phyloP scores from a whole-genome alignment of 805 yeast species.

The Ogataea henricii region DNA sequence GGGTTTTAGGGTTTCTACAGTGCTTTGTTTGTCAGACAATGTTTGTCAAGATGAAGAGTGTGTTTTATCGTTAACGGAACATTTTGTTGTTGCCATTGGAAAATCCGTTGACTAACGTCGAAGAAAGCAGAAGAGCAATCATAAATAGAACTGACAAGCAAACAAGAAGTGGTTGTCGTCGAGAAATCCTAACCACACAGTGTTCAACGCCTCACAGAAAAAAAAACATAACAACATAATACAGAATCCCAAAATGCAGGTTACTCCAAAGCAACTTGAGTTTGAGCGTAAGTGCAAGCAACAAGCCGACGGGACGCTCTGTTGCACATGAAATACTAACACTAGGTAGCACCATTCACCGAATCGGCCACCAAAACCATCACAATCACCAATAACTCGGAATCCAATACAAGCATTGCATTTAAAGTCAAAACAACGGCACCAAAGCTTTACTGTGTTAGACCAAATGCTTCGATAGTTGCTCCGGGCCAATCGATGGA shows the following conservation, averaged over 20 bases:
- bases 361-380: conserved; percentile 67
- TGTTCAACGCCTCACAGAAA: not conserved
- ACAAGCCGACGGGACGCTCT: not conserved
- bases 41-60: not conserved
- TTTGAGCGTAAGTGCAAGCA: conserved; percentile 65
- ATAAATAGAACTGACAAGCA: not conserved
- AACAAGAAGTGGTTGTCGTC: not conserved
- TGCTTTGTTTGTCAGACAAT: conserved; percentile 7
- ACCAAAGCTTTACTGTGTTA: conserved; percentile 90
- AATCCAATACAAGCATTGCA: conserved; percentile 54
- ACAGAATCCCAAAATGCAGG: conserved; percentile 50
- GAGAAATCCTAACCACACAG: not conserved
- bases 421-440: conserved; percentile 98
- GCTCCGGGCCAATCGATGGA: conserved; percentile 72
- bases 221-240: not conserved
- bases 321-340: not conserved
- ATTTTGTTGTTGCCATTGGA: not conserved
- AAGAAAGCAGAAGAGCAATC: not conserved
- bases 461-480: conserved; percentile 88
- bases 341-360: conserved; percentile 67
- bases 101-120: not conserved
- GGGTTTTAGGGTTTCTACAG: conserved; percentile 2
- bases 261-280: conserved; percentile 71
- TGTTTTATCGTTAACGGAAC: not conserved
- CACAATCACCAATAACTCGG: conserved; percentile 54